phyloP scores from a whole-genome alignment of 345 rosid genomes.

The Trapa bicornis region DNA sequence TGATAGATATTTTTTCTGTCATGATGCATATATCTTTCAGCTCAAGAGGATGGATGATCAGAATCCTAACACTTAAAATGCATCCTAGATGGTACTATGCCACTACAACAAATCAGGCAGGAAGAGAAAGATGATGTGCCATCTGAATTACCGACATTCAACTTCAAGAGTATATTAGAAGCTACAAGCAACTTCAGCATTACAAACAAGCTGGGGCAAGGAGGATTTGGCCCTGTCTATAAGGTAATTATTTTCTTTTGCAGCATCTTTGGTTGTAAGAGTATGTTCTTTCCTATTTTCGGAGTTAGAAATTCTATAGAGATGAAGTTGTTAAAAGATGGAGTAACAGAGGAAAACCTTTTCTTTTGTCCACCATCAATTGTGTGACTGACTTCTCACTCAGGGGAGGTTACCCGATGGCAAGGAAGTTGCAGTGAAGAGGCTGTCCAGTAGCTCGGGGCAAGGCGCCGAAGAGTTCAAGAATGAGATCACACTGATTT shows the following conservation, averaged over 20 bases:
- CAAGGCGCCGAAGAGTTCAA: conserved; percentile 49
- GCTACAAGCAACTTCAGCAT: conserved; percentile 4
- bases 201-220: conserved; percentile 7
- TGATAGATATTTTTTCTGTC: background rate
- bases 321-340: no score
- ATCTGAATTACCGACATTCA: background rate
- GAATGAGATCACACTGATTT: conserved; percentile 45
- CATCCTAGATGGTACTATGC: background rate
- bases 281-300: no score
- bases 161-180: background rate
- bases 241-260: background rate
- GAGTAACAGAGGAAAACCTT: no score
- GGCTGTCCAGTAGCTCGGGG: conserved; percentile 38
- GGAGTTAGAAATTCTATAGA: no score
- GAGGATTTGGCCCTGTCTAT: conserved; percentile 10
- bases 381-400: background rate
- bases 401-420: conserved; percentile 40
- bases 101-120: background rate
- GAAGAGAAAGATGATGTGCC: conserved; percentile 1
- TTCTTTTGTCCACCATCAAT: no score
- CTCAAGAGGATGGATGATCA: background rate
- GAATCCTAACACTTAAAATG: background rate
- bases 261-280: background rate
- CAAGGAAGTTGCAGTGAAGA: conserved; percentile 44
- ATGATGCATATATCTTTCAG: no score